Percentiles rank a stretch among this genome's conserved stretches.
Conservation (phyloP, 768 basidiomycete genomes). For the Grammothele lineata region DNA sequence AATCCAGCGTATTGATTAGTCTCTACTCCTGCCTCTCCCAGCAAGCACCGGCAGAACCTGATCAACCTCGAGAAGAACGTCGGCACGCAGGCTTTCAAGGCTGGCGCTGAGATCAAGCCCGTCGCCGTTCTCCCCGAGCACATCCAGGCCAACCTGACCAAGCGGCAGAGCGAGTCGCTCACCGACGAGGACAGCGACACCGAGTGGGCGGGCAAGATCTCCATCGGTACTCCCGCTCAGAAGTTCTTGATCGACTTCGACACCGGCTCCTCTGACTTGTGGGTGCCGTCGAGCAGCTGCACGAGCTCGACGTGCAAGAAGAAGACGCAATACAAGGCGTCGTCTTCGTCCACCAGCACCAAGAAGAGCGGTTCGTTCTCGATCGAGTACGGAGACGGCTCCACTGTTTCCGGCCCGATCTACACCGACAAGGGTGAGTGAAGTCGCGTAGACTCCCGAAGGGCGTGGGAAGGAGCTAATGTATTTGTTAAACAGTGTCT, state of each 20-base stretch:
- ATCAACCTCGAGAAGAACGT: constrained; percentile 32
- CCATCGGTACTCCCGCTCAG: constrained; percentile 36
- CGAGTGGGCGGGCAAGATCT: constrained; percentile 39
- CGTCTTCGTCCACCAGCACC: constrained; percentile 22
- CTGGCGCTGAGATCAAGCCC: constrained; percentile 29
- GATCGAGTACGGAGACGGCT: constrained; percentile 38
- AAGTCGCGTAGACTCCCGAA: too few relatives aligned
- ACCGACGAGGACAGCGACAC: constrained; percentile 32
- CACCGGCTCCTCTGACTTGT: constrained; percentile 29
- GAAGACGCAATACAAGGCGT: constrained; percentile 18
- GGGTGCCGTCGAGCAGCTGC: constrained; percentile 21
- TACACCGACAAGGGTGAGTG: constrained; percentile 27
- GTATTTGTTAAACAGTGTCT: constrained; percentile 1
- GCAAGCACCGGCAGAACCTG: constrained; percentile 37
- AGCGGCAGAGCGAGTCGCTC: constrained; percentile 31
- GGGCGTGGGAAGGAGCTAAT: too few relatives aligned
- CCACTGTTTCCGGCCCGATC: constrained; percentile 29
- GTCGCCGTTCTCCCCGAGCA: constrained; percentile 8
- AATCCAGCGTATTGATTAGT: neutral
- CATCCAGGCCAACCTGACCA: constrained; percentile 16
- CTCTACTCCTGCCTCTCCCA: constrained; percentile 3
- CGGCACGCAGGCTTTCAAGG: constrained; percentile 22
- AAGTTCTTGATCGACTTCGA: constrained; percentile 39
- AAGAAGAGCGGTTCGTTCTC: constrained; percentile 27
- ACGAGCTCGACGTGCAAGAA: constrained; percentile 13